Evolutionary conservation across 177 flowering plant genomes (phyloP), one percentile per base, ranked within the genome.

Genomic region (Telopea speciosissima): DNA sequence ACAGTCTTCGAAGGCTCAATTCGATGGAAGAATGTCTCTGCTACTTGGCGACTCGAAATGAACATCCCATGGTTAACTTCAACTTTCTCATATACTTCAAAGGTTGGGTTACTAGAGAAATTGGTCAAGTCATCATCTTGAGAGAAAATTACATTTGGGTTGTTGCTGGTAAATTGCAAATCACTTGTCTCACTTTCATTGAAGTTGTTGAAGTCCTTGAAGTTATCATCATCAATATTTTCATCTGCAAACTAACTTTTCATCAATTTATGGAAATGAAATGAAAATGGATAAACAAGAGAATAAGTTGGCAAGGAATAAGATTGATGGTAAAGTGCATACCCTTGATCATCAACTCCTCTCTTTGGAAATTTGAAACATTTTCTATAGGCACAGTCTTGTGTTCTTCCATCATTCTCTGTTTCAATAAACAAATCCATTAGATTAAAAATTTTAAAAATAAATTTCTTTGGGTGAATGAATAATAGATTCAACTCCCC

Each of bases 11-110:
- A 88, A 63, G 97, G 94, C 69, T 83, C 86, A 2, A 88, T 71
- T 74, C 81, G 85, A 80, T 91, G 94, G 69, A 85, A 89, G 74
- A 85, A 86, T 26, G 97, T 93, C 44, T 89, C 78, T 0, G 97
- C 82, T 22, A 64, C 81, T 45, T 86, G 89, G 61, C 84, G 77
- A 24, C 83, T 87, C 0, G 98, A 81, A 26, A 91, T 75, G 24
- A 85, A 81, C 81, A 89, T 70, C 52, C 93, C 92, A 72, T 86
- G 94, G 62, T 74, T 91, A 0, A 90, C 85, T 83, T 90, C 86
- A 12, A 84, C 72, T 60, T 85, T 85, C 78, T 88, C 90, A 24
- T 82, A 78, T 0, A 87, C 79, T 22, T 88, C 89, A 40, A 85
- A 86, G 69, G 74, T 75, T 5, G 84, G 82, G 13, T 78, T 68